phyloP scores from a whole-genome alignment of 2,329 filamentous ascomycete genomes.

The Fusarium albidum region DNA sequence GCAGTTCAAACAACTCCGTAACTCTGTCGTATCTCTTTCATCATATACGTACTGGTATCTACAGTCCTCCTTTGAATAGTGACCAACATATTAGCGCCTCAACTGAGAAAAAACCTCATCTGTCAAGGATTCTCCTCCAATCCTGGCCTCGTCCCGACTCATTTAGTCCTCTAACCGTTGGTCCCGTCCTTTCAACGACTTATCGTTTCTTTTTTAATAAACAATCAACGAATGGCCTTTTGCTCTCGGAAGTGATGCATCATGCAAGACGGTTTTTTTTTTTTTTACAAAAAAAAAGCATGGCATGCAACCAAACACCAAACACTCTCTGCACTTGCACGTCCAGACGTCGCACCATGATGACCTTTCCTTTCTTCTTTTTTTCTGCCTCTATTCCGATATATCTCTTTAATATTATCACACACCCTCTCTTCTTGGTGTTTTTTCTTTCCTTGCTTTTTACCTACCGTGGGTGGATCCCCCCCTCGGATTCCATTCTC shows the following conservation, averaged over 20 bases:
- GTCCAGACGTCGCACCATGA: conserved; percentile 20
- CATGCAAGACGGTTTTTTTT: conserved; percentile 9
- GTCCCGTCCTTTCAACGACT: neutral
- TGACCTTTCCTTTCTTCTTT: conserved; percentile 5
- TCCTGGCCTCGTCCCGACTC: neutral
- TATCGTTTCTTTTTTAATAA: conserved; percentile 2
- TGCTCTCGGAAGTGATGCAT: neutral
- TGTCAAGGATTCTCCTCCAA: no score
- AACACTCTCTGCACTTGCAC: neutral
- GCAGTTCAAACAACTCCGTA: no score
- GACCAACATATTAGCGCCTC: no score
- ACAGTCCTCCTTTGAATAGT: no score
- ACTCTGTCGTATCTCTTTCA: no score
- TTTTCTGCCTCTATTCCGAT: conserved; percentile 12
- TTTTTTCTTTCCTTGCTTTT: neutral
- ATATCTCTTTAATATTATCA: neutral
- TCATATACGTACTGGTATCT: no score
- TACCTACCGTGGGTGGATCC: no score
- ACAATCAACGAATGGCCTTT: neutral
- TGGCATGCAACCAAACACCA: conserved; percentile 1
- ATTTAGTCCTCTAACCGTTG: neutral
- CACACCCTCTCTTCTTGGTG: conserved; percentile 13
- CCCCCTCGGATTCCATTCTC: conserved; percentile 1
- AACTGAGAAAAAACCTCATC: neutral
- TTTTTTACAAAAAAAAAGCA: no score